These are phyloP conservation scores for Groenewaldozyma auringiensis DNA, from an alignment of 1,139 yeast species.

Conservation along the genomic window DNA sequence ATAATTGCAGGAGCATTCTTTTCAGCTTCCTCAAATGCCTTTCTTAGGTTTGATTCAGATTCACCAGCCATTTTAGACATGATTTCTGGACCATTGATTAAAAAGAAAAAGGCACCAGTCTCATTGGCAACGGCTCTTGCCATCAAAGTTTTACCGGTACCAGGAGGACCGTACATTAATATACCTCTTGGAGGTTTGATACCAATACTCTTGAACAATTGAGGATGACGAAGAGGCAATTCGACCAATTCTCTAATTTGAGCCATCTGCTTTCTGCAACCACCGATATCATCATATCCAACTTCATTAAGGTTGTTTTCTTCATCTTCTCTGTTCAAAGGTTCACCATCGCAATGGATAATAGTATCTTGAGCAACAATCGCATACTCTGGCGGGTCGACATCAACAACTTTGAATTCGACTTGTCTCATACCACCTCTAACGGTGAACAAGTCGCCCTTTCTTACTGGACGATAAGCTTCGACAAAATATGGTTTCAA, in stretches of 20 bases:
- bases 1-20: conserved; percentile 96
- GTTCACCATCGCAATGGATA: conserved; percentile 98
- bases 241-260: conserved; percentile 96
- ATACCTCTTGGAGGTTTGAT: conserved; percentile 97
- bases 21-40: conserved; percentile 98
- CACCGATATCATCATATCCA: conserved; percentile 98
- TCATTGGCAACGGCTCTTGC: conserved; percentile 99
- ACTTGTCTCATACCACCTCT: conserved; percentile 99
- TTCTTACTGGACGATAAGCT: conserved; percentile 97
- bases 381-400: conserved; percentile 95
- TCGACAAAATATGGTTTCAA: conserved; percentile 97
- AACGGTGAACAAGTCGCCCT: conserved; percentile 92
- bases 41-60: conserved; percentile 92
- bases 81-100: conserved; percentile 99
- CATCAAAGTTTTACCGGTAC: conserved; percentile 98
- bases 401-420: conserved; percentile 96
- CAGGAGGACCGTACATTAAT: conserved; percentile 97
- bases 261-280: conserved; percentile 98
- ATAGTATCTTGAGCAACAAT: conserved; percentile 98
- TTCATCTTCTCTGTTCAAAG: conserved; percentile 97
- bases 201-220: conserved; percentile 92
- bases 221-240: conserved; percentile 94
- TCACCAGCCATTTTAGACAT: conserved; percentile 99
- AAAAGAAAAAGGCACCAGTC: conserved; percentile 96
- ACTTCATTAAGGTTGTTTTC: conserved; percentile 93